Evolutionary conservation across 768 basidiomycete species (phyloP).

Genomic region (Tephrocybe sp.): DNA sequence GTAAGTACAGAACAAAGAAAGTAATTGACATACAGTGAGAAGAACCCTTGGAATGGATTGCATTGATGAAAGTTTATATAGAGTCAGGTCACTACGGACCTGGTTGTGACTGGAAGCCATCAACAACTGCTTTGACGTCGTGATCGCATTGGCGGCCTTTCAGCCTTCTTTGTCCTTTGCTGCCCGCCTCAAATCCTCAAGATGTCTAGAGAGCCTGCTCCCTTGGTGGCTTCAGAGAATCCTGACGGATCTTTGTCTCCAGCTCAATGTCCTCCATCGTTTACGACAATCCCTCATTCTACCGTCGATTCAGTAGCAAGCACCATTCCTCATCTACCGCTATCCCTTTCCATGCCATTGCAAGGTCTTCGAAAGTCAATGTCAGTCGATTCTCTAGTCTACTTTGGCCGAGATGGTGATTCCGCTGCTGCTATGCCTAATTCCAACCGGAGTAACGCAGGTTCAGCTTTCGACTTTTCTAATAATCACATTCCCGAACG

Average conservation of each 20-base stretch:
- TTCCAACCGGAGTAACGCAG: slow-evolving; percentile 34
- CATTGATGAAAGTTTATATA: slow-evolving; percentile 7
- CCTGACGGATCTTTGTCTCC: slow-evolving; percentile 25
- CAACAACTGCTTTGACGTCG: slow-evolving; percentile 6
- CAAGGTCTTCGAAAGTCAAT: slow-evolving; percentile 65
- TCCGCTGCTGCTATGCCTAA: slow-evolving; percentile 29
- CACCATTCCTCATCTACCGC: slow-evolving; percentile 19
- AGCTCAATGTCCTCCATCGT: slow-evolving; percentile 37
- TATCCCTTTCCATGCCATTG: slow-evolving; percentile 29
- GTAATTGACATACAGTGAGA: slow-evolving; percentile 31
- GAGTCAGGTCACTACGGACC: not conserved
- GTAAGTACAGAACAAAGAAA: not conserved
- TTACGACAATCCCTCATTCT: slow-evolving; percentile 41
- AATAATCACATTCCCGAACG: slow-evolving; percentile 20
- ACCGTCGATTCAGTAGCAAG: slow-evolving; percentile 24
- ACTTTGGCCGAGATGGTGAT: slow-evolving; percentile 35
- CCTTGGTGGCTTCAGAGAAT: slow-evolving; percentile 1
- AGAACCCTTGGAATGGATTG: slow-evolving; percentile 29
- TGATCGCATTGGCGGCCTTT: not conserved
- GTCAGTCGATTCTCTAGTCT: slow-evolving; percentile 75
- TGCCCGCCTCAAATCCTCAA: too few relatives aligned
- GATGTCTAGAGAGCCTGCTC: not conserved
- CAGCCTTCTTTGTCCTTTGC: too few relatives aligned
- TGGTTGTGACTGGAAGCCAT: not conserved
- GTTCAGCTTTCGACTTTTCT: slow-evolving; percentile 31